Evolutionary conservation across 148 eudicot genomes (phyloP), one percentile per base, ranked within the genome.

Genomic region (Cornus kousa): DNA sequence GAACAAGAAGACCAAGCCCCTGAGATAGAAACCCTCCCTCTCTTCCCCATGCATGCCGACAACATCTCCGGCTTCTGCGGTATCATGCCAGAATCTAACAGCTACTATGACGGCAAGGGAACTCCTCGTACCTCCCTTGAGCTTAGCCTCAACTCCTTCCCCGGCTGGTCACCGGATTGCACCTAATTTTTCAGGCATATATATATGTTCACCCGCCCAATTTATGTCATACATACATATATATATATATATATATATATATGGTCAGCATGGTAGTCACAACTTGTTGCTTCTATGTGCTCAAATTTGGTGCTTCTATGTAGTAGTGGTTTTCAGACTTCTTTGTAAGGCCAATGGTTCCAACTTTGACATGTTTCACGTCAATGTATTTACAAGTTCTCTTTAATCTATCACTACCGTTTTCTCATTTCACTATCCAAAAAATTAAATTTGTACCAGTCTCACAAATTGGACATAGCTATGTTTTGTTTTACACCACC

Each of bases 81-180:
- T 75, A 22, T 74, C 40, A 85, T 76, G 78, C 82, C 78, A 11
- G 72, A 72, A 40, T 17, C 85, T 31, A 82, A 82, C 5, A 73
- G 73, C 73, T 79, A 77, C 82, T 78, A 62, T 40, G 68, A 23
- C 28, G 83, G 73, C 67, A 62, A 20, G 65, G 84, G 71, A 32
- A 50, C 50, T 59, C 46, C 86, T 67, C 70, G 77, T 20, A 78
- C 97, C 81, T 92, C 98, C 39, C 93, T 97, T 69, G 99, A 97
- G 86, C 97, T 97, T 76, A 94, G 90, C 82, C 98, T 97, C 82
- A 97, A 90, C 86, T 92, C 95, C 74, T 91, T 83, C 74, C 83
- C 79, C 23, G 85, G 80, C 68, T n/a, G 73, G 80, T 70, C 74
- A 32, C 53, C 80, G 0, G 55, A 57, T 37, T 70, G 48, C 23